Base-by-base conservation (phyloP, 331 rosid species). In the Rosa hybrid region DNA sequence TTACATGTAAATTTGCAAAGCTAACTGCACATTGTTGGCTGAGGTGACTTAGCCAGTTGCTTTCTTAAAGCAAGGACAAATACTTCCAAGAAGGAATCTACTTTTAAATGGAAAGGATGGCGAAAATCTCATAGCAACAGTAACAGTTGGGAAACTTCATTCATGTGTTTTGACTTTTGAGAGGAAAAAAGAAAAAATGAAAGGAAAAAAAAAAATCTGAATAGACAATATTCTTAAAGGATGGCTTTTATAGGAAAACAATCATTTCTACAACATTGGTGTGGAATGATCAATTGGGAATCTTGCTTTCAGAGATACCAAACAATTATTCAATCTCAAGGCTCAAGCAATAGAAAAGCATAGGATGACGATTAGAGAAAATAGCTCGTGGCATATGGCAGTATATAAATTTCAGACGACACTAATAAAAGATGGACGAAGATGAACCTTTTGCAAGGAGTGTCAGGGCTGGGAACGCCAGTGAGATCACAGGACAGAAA, bases 401-500 rank as follows among this genome's bases (percentile, higher is more conserved):
- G 20, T 13, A 14, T 0, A 27, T 12, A 10, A 9, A 45, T 45
- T 45, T 45, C 49, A 45, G 49, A 8, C 2, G 12, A 34, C 39
- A 34, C 39, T 34, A 9, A 45, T 45, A 45, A 45, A 45, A 45
- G 49, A 1, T 8, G 49, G 38, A 18, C 0, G 65, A 57, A 7
- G 12, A 57, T 20, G 41, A 25, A 90, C 97, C 84, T 82, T 68
- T 86, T 71, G 84, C 93, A 93, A 42, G 91, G 86, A 64, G 91
- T 81, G 23, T 90, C 2, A 1, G 89, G 92, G 45, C 79, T 45
- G 42, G 94, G 94, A 74, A 93, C 86, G 49, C 86, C 94, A 49
- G 79, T 23, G 27, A 93, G 93, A 87, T 90, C 88, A 2, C 75
- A 3, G 0, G 91, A 86, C 12, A 91, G 77, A 0, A 88, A 84